Conservation (phyloP, 805 yeast species). For the Candida silvatica region DNA sequence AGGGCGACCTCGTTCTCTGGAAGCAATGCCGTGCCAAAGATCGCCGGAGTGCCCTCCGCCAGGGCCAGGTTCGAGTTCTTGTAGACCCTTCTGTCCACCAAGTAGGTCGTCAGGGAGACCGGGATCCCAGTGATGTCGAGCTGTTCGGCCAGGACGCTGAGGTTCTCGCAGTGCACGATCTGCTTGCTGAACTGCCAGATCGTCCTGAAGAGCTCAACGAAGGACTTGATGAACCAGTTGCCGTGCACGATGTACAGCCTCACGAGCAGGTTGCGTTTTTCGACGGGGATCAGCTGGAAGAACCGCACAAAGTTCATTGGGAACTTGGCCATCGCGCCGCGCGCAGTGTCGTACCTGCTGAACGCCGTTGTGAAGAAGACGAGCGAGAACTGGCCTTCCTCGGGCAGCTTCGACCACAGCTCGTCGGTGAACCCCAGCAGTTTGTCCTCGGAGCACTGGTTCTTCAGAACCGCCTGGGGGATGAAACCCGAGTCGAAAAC, state of each 20-base stretch:
- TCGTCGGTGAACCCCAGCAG: slow-evolving; percentile 48
- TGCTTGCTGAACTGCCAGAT: slow-evolving; percentile 26
- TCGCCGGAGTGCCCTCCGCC: neutral
- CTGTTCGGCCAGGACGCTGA: slow-evolving; percentile 31
- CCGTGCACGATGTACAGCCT: slow-evolving; percentile 82
- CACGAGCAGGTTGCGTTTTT: slow-evolving; percentile 41
- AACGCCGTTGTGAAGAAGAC: slow-evolving; percentile 82
- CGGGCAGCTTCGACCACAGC: slow-evolving; percentile 50
- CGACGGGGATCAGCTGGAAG: slow-evolving; percentile 47
- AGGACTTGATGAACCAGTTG: slow-evolving; percentile 77
- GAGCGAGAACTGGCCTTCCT: slow-evolving; percentile 46
- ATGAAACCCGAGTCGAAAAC: slow-evolving; percentile 78
- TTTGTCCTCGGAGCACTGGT: slow-evolving; percentile 19
- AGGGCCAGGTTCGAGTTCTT: slow-evolving; percentile 31
- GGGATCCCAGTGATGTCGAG: slow-evolving; percentile 73
- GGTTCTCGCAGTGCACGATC: slow-evolving; percentile 27
- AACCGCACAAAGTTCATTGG: slow-evolving; percentile 31
- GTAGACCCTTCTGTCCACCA: slow-evolving; percentile 44
- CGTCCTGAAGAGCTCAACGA: slow-evolving; percentile 62
- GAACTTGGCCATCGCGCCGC: slow-evolving; percentile 11
- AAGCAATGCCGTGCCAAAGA: slow-evolving; percentile 25
- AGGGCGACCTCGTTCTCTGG: slow-evolving; percentile 16
- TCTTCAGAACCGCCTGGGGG: slow-evolving; percentile 43
- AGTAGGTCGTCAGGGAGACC: slow-evolving; percentile 67
- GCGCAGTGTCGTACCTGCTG: slow-evolving; percentile 25